phyloP scores from a whole-genome alignment of 371 early-diverging fungal genomes.

The Mucor plumbeus region DNA sequence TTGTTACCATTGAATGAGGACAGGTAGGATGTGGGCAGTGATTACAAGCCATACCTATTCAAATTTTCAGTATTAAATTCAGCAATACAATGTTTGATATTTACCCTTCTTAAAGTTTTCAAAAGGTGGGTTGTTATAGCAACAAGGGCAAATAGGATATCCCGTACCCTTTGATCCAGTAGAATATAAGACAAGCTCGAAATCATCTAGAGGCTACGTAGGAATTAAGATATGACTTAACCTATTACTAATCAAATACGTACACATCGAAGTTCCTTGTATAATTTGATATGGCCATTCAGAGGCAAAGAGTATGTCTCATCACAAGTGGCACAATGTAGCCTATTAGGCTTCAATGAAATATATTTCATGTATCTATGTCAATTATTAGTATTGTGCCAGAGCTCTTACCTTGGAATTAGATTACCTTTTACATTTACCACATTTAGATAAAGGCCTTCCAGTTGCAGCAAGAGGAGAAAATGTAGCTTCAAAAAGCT shows the following conservation, averaged over 20 bases:
- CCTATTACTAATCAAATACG: conserved; percentile 9
- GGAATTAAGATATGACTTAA: not conserved
- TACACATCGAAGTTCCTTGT: conserved; percentile 57
- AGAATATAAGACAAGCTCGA: conserved; percentile 57
- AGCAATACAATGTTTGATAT: not conserved
- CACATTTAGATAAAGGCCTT: conserved; percentile 57
- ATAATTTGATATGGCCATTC: conserved; percentile 59
- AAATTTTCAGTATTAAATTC: not conserved
- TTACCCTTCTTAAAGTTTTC: conserved; percentile 51
- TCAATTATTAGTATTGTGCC: too few relatives aligned
- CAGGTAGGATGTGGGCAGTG: conserved; percentile 60
- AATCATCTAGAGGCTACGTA: conserved; percentile 54
- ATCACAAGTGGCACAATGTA: conserved; percentile 58
- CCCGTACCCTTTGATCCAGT: conserved; percentile 61
- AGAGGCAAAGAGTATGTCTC: conserved; percentile 61
- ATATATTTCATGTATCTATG: conserved; percentile 57
- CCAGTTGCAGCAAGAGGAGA: conserved; percentile 57
- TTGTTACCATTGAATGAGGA: conserved; percentile 52
- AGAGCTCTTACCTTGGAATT: not conserved
- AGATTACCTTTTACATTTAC: conserved; percentile 55
- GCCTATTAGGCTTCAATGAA: conserved; percentile 50
- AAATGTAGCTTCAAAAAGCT: conserved; percentile 61
- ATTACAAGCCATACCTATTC: conserved; percentile 52
- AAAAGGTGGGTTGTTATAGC: conserved; percentile 62
- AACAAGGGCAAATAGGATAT: conserved; percentile 59